Percentiles rank a stretch among this genome's conserved stretches.
Evolutionary conservation across 352 stramenopile genomes (phyloP).

Genomic region (Hyaloperonospora brassicae): DNA sequence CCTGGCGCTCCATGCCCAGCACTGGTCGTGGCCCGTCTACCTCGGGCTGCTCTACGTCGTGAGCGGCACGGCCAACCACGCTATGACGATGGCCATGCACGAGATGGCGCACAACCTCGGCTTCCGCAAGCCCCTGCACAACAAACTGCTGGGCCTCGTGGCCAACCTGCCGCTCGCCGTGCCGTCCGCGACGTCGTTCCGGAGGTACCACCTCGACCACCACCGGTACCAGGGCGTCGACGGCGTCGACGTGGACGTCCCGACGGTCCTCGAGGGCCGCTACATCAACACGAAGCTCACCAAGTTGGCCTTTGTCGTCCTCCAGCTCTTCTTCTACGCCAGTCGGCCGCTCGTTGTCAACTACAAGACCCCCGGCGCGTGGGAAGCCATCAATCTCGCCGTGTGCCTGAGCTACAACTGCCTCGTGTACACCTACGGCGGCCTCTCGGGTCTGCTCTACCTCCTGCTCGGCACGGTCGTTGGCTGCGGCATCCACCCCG

Average conservation of each 20-base stretch:
- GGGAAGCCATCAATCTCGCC: slow-evolving; percentile 86
- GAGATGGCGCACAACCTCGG: slow-evolving; percentile 94
- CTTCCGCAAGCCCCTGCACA: slow-evolving; percentile 88
- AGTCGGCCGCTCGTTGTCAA: slow-evolving; percentile 90
- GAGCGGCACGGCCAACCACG: slow-evolving; percentile 90
- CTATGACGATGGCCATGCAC: slow-evolving; percentile 93
- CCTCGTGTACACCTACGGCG: slow-evolving; percentile 73
- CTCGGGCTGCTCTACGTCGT: slow-evolving; percentile 77
- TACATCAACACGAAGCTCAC: slow-evolving; percentile 81
- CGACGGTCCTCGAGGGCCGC: slow-evolving; percentile 84
- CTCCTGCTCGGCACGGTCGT: slow-evolving; percentile 88
- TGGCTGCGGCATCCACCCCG: slow-evolving; percentile 90
- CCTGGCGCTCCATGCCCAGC: slow-evolving; percentile 58
- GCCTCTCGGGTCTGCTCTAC: slow-evolving; percentile 84
- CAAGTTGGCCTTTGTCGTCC: slow-evolving; percentile 90
- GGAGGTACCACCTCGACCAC: slow-evolving; percentile 96
- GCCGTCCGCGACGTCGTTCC: slow-evolving; percentile 90
- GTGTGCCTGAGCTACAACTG: slow-evolving; percentile 81
- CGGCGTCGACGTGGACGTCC: slow-evolving; percentile 91
- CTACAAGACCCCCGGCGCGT: slow-evolving; percentile 76
- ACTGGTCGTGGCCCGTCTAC: slow-evolving; percentile 56
- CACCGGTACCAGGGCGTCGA: slow-evolving; percentile 94
- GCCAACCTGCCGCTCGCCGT: slow-evolving; percentile 91
- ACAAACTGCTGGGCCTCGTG: slow-evolving; percentile 88
- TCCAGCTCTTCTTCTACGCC: slow-evolving; percentile 92